Base-by-base conservation (phyloP, 805 yeast species). In the Candida ulmi region DNA sequence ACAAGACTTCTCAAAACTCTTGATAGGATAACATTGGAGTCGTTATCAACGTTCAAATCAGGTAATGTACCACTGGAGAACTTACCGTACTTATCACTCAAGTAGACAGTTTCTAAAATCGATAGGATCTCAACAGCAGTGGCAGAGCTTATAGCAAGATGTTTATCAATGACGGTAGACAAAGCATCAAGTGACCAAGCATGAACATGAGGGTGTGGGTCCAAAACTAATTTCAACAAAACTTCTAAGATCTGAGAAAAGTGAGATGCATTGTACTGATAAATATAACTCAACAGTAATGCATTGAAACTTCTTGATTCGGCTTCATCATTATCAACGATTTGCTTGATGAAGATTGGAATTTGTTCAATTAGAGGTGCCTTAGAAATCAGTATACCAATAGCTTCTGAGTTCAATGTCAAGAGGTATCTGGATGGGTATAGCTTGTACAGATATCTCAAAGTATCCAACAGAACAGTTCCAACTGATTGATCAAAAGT, bases 191-290 rank as follows among this genome's bases (percentile, higher is more conserved):
- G 57, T 1, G 91, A 70, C 71, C 88, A 82, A 39, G 76, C 71
- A 55, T 86, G 90, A 15, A 93, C 88, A 1, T 76, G 64, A 0
- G 96, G 96, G 55, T 90, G 91, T 0, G 96, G 90, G 58, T 91
- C 98, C 17, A 63, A 63, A 4, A 80, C 58, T 23, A 91, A 66
- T 13, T 84, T 79, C 29, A 71, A 58, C 3, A 80, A 53, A 5
- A 87, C 77, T 27, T 78, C 78, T 41, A 72, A 66, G 4, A 82
- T 72, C 4, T 73, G 54, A 35, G 62, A 55, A 40, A 73, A 63
- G 25, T 68, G 66, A 1, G 65, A 54, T 2, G 72, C 60, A 37
- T 60, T 68, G 41, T 62, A 65, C 36, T 65, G 65, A 39, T 68
- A 67, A 19, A 76, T 64, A 4, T 72, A 58, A 8, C 78, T 71